These are phyloP conservation scores for Didymella sp. DNA, from an alignment of 2,329 filamentous ascomycete genomes.

Conservation along the genomic window DNA sequence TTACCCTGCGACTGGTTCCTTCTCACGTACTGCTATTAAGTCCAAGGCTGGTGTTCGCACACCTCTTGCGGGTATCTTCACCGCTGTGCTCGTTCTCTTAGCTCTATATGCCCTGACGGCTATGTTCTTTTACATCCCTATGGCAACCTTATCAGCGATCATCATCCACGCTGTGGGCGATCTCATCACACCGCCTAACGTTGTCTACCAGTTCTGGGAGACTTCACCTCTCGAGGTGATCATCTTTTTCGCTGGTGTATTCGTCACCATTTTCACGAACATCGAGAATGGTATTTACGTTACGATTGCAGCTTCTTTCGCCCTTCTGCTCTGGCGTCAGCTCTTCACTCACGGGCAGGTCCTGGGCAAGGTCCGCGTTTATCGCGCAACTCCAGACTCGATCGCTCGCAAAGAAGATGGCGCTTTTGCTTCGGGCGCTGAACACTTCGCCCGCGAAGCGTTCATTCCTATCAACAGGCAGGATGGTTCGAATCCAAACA, in stretches of 20 bases:
- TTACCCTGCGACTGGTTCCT: conserved; percentile 93
- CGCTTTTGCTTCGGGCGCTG: conserved; percentile 18
- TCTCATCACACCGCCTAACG: conserved; percentile 89
- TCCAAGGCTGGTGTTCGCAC: conserved; percentile 95
- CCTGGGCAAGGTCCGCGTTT: conserved; percentile 76
- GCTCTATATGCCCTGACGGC: conserved; percentile 88
- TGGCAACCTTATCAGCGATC: conserved; percentile 79
- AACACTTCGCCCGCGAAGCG: conserved; percentile 34
- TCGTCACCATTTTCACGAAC: conserved; percentile 80
- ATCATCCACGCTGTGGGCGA: conserved; percentile 97
- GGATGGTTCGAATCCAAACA: conserved; percentile 88
- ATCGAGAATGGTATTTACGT: conserved; percentile 95
- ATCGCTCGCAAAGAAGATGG: conserved; percentile 57
- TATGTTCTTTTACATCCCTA: conserved; percentile 95
- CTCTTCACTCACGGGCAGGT: conserved; percentile 84
- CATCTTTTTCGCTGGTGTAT: conserved; percentile 91
- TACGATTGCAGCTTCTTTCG: conserved; percentile 78
- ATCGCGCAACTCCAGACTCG: conserved; percentile 81
- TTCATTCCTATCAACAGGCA: conserved; percentile 77
- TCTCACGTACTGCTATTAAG: conserved; percentile 95
- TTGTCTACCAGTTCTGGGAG: conserved; percentile 93
- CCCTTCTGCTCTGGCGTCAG: conserved; percentile 81
- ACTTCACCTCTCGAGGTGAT: conserved; percentile 88
- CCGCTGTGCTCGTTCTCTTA: conserved; percentile 81
- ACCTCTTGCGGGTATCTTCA: conserved; percentile 88